Base-by-base conservation (phyloP, 179 eudicot species). In the Spergularia azorica region DNA sequence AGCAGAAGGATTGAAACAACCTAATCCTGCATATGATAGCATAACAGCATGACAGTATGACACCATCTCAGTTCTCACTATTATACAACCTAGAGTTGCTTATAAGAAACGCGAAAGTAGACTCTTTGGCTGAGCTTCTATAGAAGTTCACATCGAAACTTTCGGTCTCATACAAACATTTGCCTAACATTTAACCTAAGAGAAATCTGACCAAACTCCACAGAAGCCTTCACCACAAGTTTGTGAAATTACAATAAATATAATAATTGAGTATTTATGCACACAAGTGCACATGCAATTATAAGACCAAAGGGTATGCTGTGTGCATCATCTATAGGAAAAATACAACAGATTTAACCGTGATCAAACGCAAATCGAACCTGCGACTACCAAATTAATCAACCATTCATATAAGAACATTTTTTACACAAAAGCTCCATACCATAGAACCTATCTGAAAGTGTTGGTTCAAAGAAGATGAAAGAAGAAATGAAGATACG, bases 401-500 rank as follows among this genome's bases (percentile, higher is more conserved):
- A 0, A 51, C 7, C 17, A 43, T 43, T 18, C 17, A 16, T 48
- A 18, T 60, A 12, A 60, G 20, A 60, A 60, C 11, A 63, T 10
- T 3, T 26, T 26, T 63, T 15, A n/a, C n/a, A 39, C 20, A 65
- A 43, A 51, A 65, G 46, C 32, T 67, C 15, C 71, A 17, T 67
- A 66, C 70, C 71, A 67, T 67, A 43, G 21, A 16, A 66, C 70
- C 55, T 14, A 36, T 64, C 15, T 4, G 68, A 38, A 64, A 64
- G n/a, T 64, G 38, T 14, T 46, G 38, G 39, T 36, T 38, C 9
- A 63, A 36, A 63, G 67, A 62, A 62, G 65, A 14, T 8, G 16
- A 9, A 67, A 2, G 38, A 17, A 43, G 48, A 43, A 43, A 43
- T n/a, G 55, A 9, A 17, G 54, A 20, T 17, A 67, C 36, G 67